Conservation (phyloP, 352 stramenopile species). For the Pythium dissimile region DNA sequence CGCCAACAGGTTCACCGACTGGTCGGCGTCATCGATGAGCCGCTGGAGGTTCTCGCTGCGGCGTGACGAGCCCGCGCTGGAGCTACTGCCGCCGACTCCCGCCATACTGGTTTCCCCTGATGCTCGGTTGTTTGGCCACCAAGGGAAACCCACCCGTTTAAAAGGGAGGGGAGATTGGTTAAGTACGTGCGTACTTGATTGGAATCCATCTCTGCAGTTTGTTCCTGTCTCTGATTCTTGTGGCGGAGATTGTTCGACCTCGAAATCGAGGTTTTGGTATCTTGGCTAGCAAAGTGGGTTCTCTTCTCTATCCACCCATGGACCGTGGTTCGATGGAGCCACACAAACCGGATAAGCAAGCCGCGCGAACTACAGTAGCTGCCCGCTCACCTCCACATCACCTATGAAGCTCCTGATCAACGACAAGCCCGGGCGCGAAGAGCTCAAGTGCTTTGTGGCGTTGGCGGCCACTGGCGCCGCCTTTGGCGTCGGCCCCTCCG, state of each 20-base stretch:
- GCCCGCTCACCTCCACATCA: background rate
- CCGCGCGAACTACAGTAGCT: too few relatives aligned
- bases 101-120: background rate
- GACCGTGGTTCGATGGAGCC: background rate
- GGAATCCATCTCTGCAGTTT: background rate
- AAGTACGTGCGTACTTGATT: conserved; percentile 20
- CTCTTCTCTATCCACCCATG: background rate
- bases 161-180: conserved; percentile 3
- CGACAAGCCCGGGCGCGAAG: conserved; percentile 53
- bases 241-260: conserved; percentile 18
- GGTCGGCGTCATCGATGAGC: conserved; percentile 74
- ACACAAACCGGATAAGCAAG: background rate
- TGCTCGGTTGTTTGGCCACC: background rate
- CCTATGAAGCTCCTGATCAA: conserved; percentile 70
- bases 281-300: conserved; percentile 1
- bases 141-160: background rate
- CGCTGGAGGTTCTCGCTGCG: conserved; percentile 62
- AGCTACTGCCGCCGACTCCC: background rate
- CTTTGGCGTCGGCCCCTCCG: conserved; percentile 48
- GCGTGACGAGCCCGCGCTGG: conserved; percentile 4
- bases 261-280: conserved; percentile 18
- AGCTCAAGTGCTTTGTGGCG: conserved; percentile 82
- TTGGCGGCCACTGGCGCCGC: conserved; percentile 40
- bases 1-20: conserved; percentile 61
- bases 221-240: conserved; percentile 24